Base-by-base conservation (phyloP, 495 filamentous ascomycete species). In the Tuber borchii region DNA sequence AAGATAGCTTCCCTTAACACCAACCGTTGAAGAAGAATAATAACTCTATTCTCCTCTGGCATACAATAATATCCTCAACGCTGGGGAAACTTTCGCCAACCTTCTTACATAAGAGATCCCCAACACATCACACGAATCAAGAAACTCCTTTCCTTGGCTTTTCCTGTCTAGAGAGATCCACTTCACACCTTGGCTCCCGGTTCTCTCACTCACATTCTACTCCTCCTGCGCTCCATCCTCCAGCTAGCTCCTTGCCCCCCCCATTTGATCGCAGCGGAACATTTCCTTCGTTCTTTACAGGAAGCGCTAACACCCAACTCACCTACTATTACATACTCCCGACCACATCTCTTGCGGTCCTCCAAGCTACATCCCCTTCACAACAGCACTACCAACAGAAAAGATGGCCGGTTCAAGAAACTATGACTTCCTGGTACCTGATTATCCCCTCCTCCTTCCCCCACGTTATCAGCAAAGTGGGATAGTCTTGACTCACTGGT, bases 371-470 rank as follows among this genome's bases (percentile, higher is more conserved):
- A 22, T 44, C 22, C 51, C 72, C 72, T 74, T 39, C 68, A n/a
- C 71, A 4, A 40, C 39, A 69, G 26, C 22, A 65, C 73, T 40
- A 70, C 40, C 71, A 42, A 79, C 78, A 75, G 71, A 79, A 78
- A 87, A 83, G 86, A 99, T 99, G 95, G 94, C 95, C 78, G 93
- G 93, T 80, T 97, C 94, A 86, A 89, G 95, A 83, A 98, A 98
- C 86, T 99, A 99, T 84, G 95, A 99, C 84, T 98, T 98, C 85
- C 87, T 99, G 86, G 95, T 97, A 90, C 81, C 88, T 86, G 45
- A 46, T 82, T 81, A 40, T 71, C 71, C 81, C 69, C 76, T 65
- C 69, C 61, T 70, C 22, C 26, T 34, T 48, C 37, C 46, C 71
- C 69, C 72, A 34, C 74, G 46, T 42, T 80, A 65, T 76, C 39